phyloP scores from a whole-genome alignment of 148 eudicot species.

The Camellia granthamiana region DNA sequence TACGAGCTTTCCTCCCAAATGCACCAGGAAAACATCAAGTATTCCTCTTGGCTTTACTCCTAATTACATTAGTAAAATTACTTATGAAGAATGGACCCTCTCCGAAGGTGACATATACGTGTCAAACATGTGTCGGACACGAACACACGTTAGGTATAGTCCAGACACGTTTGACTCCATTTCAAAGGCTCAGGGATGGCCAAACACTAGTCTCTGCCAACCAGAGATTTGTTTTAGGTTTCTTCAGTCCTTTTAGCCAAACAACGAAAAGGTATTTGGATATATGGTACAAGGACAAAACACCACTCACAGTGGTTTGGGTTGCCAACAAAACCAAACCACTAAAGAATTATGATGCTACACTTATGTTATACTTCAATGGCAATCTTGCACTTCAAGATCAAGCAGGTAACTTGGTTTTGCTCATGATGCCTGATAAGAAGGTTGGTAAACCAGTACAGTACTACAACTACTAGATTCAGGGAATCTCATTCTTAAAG shows the following conservation, averaged over 20 bases:
- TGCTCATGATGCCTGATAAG: background rate
- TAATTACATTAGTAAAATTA: too few relatives aligned
- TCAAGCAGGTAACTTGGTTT: background rate
- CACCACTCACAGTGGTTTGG: slow-evolving; percentile 17
- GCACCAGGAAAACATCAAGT: too few relatives aligned
- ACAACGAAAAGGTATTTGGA: slow-evolving; percentile 10
- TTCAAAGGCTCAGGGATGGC: slow-evolving; percentile 15
- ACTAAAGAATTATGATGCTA: background rate
- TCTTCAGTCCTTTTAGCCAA: slow-evolving; percentile 4
- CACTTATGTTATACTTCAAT: background rate
- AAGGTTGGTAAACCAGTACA: background rate
- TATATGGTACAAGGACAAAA: slow-evolving; percentile 13
- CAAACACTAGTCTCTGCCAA: slow-evolving; percentile 15
- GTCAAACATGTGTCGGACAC: too few relatives aligned
- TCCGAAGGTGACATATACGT: too few relatives aligned
- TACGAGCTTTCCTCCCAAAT: too few relatives aligned
- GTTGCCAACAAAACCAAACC: slow-evolving; percentile 19
- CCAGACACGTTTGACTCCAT: background rate
- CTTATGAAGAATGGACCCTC: too few relatives aligned
- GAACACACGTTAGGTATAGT: too few relatives aligned
- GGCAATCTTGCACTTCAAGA: slow-evolving; percentile 12
- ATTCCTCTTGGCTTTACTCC: too few relatives aligned
- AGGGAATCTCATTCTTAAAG: slow-evolving; percentile 17
- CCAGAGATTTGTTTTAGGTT: slow-evolving; percentile 18
- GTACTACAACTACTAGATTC: slow-evolving; percentile 15